Base-by-base conservation (phyloP, 164 flowering plant species). In the Umbellularia californica region DNA sequence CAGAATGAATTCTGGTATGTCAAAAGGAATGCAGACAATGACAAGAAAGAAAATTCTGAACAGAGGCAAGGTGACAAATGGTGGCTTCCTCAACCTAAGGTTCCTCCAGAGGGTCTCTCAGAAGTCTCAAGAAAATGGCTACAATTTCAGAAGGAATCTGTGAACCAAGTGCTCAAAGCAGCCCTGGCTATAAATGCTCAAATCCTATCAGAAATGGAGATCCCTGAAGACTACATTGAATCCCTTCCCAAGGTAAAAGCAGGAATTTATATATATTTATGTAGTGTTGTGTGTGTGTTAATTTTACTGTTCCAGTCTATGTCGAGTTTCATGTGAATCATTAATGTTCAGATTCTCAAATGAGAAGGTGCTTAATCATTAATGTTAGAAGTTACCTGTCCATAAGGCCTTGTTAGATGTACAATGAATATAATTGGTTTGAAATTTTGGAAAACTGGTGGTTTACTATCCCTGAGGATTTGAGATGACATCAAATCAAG, bases 141-240 rank as follows among this genome's bases (percentile, higher is more conserved):
- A 19, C 90, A 84, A 9, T 83, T 76, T 74, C 96, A 92, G 75
- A 92, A 92, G 79, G 98, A 94, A 2, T 84, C 89, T 33, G 96
- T 92, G 6, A 90, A 87, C 81, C 98, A 92, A 84, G 93, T 94
- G 19, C 85, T 90, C 13, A 94, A 94, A 87, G 97, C 97, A 66
- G 92, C 98, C 72, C 85, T 90, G 96, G 98, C 98, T 30, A 92
- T 94, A 68, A 94, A 94, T 82, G 91, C 96, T 64, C 92, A 89
- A 78, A 88, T 91, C 2, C 83, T 92, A 24, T 84, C 92, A 20
- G 98, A 94, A 82, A 94, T 90, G 92, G 87, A 86, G 65, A 81
- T 94, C 55, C 98, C 98, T 12, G 97, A 92, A n/a, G 80, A 63
- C 82, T 94, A 94, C 80, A 87, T 91, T 30, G 98, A 92, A 52